Evolutionary conservation across 345 rosid species (phyloP).

Genomic region (Citrus reticulata): DNA sequence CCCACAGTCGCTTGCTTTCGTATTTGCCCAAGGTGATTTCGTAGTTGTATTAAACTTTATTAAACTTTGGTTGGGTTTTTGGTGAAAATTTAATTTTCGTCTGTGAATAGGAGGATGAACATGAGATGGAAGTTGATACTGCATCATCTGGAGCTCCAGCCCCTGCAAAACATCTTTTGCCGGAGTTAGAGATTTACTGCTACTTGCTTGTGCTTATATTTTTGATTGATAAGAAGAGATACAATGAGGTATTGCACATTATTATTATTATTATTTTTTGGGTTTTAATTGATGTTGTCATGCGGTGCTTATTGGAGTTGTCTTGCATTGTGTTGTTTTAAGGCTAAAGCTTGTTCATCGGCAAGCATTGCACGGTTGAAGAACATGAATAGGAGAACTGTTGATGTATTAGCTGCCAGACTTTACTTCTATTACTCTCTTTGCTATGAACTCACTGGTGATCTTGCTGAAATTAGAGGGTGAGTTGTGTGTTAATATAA

Average conservation of each 20-base stretch:
- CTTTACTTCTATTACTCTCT: conserved; percentile 55
- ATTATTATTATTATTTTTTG: background rate
- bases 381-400: conserved; percentile 51
- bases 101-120: conserved; percentile 38
- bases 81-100: background rate
- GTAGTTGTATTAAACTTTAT: background rate
- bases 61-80: background rate
- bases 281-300: background rate
- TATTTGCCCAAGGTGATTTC: conserved; percentile 44
- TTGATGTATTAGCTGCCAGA: conserved; percentile 53
- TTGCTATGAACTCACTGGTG: conserved; percentile 55
- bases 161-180: conserved; percentile 32
- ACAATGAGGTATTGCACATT: conserved; percentile 33
- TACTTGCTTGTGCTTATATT: conserved; percentile 45
- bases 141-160: conserved; percentile 36
- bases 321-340: background rate
- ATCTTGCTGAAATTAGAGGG: conserved; percentile 61
- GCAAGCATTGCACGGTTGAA: conserved; percentile 44
- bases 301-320: background rate
- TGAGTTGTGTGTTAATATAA: conserved; percentile 7
- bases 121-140: conserved; percentile 60
- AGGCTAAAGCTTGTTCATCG: conserved; percentile 59
- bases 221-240: conserved; percentile 58
- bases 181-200: conserved; percentile 51
- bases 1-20: conserved; percentile 30